A percentile compares a stretch with the other conserved stretches of the same genome.
phyloP scores from a whole-genome alignment of 192 early-diverging fungal species.

The Backusella liffmaniae region DNA sequence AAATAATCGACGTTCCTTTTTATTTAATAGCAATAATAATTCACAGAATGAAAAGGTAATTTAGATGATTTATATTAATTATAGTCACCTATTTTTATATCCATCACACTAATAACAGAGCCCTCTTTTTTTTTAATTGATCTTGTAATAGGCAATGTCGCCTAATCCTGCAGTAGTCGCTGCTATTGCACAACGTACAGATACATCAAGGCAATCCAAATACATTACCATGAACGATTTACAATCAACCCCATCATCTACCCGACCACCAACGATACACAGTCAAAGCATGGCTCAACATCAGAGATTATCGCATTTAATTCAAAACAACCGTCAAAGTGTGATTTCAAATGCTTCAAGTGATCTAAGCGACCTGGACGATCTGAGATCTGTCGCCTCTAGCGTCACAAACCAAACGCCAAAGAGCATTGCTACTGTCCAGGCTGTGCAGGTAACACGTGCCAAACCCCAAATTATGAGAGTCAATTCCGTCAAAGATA shows the following conservation, averaged over 20 bases:
- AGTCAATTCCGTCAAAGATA: slow-evolving; percentile 30
- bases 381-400: not conserved
- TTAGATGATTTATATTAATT: too few species aligned
- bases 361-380: not conserved
- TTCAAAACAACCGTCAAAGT: not conserved
- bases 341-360: not conserved
- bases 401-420: not conserved
- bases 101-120: not conserved
- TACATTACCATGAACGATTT: not conserved
- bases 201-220: not conserved
- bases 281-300: not conserved
- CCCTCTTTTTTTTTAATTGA: not conserved
- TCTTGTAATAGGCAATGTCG: not conserved
- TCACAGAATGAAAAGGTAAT: not conserved
- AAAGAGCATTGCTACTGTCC: slow-evolving; percentile 7
- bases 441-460: slow-evolving; percentile 34
- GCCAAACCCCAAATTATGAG: slow-evolving; percentile 36
- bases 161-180: not conserved
- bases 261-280: not conserved
- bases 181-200: not conserved
- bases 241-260: not conserved
- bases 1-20: not conserved
- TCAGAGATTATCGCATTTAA: not conserved
- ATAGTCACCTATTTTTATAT: too few species aligned
- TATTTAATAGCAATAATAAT: not conserved